Base-by-base conservation (phyloP, 352 stramenopile genomes). In the Blastocystis sp. region DNA sequence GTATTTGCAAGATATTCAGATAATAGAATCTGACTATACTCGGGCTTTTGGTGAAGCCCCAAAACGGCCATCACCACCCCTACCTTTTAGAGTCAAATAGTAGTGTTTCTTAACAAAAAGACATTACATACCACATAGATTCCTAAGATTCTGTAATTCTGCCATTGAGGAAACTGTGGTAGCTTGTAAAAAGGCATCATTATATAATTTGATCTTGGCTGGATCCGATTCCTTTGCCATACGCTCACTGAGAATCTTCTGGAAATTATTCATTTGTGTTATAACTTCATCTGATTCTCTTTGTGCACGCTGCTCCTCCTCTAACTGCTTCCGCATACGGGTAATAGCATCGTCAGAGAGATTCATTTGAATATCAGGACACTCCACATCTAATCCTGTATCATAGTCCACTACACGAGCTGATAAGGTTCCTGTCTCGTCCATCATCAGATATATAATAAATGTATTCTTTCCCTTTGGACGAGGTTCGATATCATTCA, bases 371-470 rank as follows among this genome's bases (percentile, higher is more conserved):
- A 62, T 62, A 62, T n/a, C 13, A n/a, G 19, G 19, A 62, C 56
- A 62, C 22, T 54, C 66, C n/a, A 24, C 5, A 2, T 56, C 37
- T 22, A 15, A 17, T 1, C 66, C 66, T 57, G 66, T 78, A 27
- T 78, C 22, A 78, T 35, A 78, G n/a, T 78, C 66, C 1, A 30
- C 66, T 4, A 78, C 37, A 24, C 44, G 66, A 35, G 57, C 37
- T 17, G 66, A 78, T 1, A 78, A 30, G 3, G 37, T 40, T 9
- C 66, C 66, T 33, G 33, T 56, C 3, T 78, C 6, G 13, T 78
- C 22, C 66, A 78, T 78, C 27, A 59, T 56, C 37, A 78, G 6
- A 13, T 33, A 57, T 37, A 54, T 78, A 7, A 78, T 54, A n/a
- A 54, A 56, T 4, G 57, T 35, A 53, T 78, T 56, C 22, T 35